Percentiles rank a stretch among this genome's conserved stretches.
These are phyloP conservation scores for Fusarium secorum DNA, from an alignment of 2,329 filamentous ascomycete genomes.

Conservation along the genomic window DNA sequence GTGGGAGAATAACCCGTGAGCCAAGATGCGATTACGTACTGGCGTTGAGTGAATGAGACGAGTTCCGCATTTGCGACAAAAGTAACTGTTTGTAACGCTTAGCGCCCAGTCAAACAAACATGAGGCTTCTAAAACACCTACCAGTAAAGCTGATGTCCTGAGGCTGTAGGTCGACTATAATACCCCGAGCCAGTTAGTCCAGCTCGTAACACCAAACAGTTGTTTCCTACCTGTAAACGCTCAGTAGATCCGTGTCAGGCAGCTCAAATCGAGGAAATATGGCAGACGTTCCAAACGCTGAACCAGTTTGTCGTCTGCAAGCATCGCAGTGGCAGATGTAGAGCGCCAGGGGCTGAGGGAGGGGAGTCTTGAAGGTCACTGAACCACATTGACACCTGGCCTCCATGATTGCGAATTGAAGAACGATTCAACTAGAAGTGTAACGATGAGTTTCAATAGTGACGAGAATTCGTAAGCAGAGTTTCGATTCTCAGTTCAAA, in stretches of 20 bases:
- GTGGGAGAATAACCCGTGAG: neutral
- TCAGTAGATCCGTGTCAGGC: slow-evolving; percentile 57
- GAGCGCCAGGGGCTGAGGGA: slow-evolving; percentile 65
- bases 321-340: slow-evolving; percentile 76
- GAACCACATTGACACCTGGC: slow-evolving; percentile 71
- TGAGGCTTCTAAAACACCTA: slow-evolving; percentile 41
- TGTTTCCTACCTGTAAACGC: slow-evolving; percentile 58
- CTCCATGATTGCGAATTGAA: slow-evolving; percentile 56
- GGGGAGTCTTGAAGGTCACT: slow-evolving; percentile 68
- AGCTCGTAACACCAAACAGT: neutral
- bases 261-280: slow-evolving; percentile 73
- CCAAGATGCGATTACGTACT: slow-evolving; percentile 48
- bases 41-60: slow-evolving; percentile 69
- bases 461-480: neutral
- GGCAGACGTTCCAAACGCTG: slow-evolving; percentile 73
- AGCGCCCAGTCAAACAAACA: neutral
- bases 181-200: slow-evolving; percentile 1
- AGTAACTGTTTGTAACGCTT: slow-evolving; percentile 57
- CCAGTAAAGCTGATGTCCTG: slow-evolving; percentile 67
- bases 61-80: slow-evolving; percentile 72
- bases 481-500: neutral
- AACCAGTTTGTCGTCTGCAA: slow-evolving; percentile 71
- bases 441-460: neutral
- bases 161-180: slow-evolving; percentile 62
- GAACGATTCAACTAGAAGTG: neutral